These are phyloP conservation scores for Colletotrichum echinochloae DNA, from an alignment of 2,329 filamentous ascomycete genomes.

Conservation along the genomic window DNA sequence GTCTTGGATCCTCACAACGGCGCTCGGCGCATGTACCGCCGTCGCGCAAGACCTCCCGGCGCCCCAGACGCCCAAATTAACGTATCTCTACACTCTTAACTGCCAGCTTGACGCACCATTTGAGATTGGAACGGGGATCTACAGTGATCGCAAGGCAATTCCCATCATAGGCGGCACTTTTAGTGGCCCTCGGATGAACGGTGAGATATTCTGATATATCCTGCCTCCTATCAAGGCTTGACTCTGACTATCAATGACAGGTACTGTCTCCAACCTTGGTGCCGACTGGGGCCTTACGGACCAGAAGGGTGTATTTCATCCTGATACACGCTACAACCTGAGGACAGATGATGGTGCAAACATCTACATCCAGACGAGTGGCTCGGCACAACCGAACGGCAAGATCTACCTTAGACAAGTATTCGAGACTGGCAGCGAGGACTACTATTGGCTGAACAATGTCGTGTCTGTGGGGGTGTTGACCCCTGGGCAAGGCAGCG, in stretches of 20 bases:
- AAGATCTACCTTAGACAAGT: conserved; percentile 43
- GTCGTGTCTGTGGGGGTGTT: conserved; percentile 2
- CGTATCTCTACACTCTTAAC: conserved; percentile 6
- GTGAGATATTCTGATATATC: background rate
- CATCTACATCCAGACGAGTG: conserved; percentile 53
- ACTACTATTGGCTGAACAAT: conserved; percentile 54
- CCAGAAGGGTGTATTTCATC: conserved; percentile 51
- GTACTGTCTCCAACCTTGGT: conserved; percentile 41
- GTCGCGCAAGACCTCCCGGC: background rate
- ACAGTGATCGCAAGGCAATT: conserved; percentile 40
- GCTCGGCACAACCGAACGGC: conserved; percentile 49
- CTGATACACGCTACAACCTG: conserved; percentile 54
- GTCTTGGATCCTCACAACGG: background rate
- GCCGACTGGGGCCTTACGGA: conserved; percentile 54
- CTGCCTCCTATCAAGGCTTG: background rate
- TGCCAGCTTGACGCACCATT: background rate
- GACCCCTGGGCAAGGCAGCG: background rate
- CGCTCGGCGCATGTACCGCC: background rate
- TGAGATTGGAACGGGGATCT: background rate
- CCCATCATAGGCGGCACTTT: conserved; percentile 53
- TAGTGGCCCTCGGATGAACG: conserved; percentile 48
- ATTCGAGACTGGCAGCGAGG: conserved; percentile 51
- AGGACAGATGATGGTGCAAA: conserved; percentile 53
- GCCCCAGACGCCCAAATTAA: background rate
- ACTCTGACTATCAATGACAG: background rate